These are phyloP conservation scores for Alternaria atra DNA, from an alignment of 2,329 filamentous ascomycete species.

Conservation along the genomic window DNA sequence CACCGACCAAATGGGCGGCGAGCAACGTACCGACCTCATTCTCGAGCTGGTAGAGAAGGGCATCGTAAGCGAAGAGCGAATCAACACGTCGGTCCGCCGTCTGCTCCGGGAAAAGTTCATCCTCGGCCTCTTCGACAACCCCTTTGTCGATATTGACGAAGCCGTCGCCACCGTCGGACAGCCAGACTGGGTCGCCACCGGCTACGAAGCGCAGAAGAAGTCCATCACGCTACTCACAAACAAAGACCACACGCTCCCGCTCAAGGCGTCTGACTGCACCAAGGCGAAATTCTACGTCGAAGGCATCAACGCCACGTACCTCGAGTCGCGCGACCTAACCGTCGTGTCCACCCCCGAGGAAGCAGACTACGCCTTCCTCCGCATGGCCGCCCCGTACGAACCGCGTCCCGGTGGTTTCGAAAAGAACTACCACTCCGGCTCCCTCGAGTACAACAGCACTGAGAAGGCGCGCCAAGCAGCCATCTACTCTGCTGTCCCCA, in stretches of 20 bases:
- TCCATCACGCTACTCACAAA: slow-evolving; percentile 51
- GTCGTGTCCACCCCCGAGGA: slow-evolving; percentile 50
- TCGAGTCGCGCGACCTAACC: slow-evolving; percentile 43
- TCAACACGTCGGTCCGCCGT: slow-evolving; percentile 58
- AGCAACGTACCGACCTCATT: slow-evolving; percentile 60
- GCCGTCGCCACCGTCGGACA: slow-evolving; percentile 57
- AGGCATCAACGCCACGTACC: slow-evolving; percentile 46
- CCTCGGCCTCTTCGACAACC: slow-evolving; percentile 62
- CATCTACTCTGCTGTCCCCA: slow-evolving; percentile 52
- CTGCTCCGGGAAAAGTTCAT: slow-evolving; percentile 62
- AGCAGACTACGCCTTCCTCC: slow-evolving; percentile 55
- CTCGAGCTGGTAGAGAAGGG: slow-evolving; percentile 57
- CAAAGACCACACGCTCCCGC: slow-evolving; percentile 42
- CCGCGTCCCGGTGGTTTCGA: slow-evolving; percentile 56
- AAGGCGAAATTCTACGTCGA: slow-evolving; percentile 50
- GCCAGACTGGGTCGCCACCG: slow-evolving; percentile 53
- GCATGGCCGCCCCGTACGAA: slow-evolving; percentile 53
- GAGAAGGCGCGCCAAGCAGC: slow-evolving; percentile 51
- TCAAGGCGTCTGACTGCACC: slow-evolving; percentile 23
- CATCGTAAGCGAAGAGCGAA: slow-evolving; percentile 54
- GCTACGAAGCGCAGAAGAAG: slow-evolving; percentile 51
- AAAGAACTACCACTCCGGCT: slow-evolving; percentile 51
- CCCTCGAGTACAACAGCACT: slow-evolving; percentile 53
- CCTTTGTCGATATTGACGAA: slow-evolving; percentile 58
- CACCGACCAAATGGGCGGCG: slow-evolving; percentile 63